Base-by-base conservation (phyloP, 176 grass and related monocot genomes). In the Hyparrhenia diplandra region DNA sequence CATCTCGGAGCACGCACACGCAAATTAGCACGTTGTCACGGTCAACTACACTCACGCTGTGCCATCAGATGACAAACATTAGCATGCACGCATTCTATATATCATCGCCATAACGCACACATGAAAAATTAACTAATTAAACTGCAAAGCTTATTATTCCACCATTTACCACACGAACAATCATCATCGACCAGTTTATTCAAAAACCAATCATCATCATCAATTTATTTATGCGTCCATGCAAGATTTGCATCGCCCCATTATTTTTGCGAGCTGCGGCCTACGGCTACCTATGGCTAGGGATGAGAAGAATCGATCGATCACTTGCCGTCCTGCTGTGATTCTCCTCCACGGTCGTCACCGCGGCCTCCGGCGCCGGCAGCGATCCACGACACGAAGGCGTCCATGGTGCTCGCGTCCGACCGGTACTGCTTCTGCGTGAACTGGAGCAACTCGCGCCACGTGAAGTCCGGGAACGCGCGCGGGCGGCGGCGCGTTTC, bases 391-490 rank as follows among this genome's bases (percentile, higher is more conserved):
- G 75, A 24, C 17, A 84, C 71, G 87, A 98, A 95, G 52, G 92
- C 86, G 36, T 98, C 88, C 73, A 98, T 54, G 30, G 96, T 98
- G 77, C 70, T 82, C 16, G 70, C 79, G 87, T 95, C 92, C 0
- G 96, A 86, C 1, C 92, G 86, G 82, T 98, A 98, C 18, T 77
- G 79, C 84, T 88, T 95, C 85, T 95, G 92, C 52, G 92, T 95
- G 92, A 98, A 98, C 69, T 91, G 87, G 75, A 93, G 90, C 68
- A 95, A 57, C 16, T 91, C 55, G 13, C 92, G 87, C 96, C 96
- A 98, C 8, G 90, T 98, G 88, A 95, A 98, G 82, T 98, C 92
- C 20, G 95, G 95, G 86, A 86, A 98, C 21, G 55, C 86, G 59
- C 88, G 83, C 9, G 88, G 92, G 62, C 80, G 64, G 2, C 23